Conservation (phyloP, 768 basidiomycete genomes). For the Russula sp. region DNA sequence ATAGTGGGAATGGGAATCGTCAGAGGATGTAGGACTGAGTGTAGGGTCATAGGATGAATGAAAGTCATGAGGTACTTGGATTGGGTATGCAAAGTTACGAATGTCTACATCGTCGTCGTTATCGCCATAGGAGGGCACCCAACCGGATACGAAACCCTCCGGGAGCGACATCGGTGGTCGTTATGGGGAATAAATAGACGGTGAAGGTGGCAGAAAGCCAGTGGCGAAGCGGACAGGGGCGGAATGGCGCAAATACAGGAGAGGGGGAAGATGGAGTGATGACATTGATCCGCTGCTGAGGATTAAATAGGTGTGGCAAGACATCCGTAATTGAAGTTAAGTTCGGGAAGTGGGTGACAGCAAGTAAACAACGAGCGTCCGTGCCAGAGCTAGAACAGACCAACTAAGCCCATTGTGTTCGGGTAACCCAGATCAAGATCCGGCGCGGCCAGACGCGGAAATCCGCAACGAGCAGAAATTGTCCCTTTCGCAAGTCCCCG, state of each 20-base stretch:
- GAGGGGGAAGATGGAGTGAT: not conserved
- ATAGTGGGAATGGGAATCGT: conserved; percentile 6
- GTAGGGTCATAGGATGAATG: not conserved
- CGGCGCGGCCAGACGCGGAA: not conserved
- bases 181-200: conserved; percentile 14
- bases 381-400: too few relatives aligned
- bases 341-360: too few relatives aligned
- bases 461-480: not conserved
- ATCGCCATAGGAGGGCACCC: conserved; percentile 19
- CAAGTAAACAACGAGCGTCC: too few relatives aligned
- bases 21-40: conserved; percentile 14
- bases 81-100: conserved; percentile 5
- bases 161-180: conserved; percentile 18
- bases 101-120: conserved; percentile 17
- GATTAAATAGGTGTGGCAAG: conserved; percentile 17
- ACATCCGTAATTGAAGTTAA: not conserved
- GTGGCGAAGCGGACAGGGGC: not conserved
- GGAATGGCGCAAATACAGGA: not conserved
- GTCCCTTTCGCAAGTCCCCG: not conserved
- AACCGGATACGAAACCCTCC: conserved; percentile 19
- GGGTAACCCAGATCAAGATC: conserved; percentile 18
- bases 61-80: conserved; percentile 4
- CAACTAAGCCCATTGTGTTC: conserved; percentile 13
- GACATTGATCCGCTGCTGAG: not conserved
- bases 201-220: not conserved